These are phyloP conservation scores for Curvularia lunata DNA, from an alignment of 2,329 filamentous ascomycete genomes.

Conservation along the genomic window DNA sequence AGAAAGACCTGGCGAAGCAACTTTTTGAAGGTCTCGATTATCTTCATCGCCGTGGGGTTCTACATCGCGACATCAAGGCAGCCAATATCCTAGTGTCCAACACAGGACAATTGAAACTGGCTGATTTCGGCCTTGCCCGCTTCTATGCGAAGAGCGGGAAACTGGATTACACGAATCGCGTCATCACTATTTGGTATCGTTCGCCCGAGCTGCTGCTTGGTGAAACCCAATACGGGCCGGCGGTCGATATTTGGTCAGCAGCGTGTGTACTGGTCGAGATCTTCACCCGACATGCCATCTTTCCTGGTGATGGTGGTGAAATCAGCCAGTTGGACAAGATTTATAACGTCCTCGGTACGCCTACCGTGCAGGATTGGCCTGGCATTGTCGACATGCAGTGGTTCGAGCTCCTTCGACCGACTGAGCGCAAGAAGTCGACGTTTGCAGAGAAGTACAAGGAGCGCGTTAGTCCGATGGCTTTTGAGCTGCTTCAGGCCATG, in stretches of 20 bases:
- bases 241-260: slow-evolving; percentile 96
- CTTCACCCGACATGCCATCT: slow-evolving; percentile 91
- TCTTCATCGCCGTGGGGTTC: slow-evolving; percentile 87
- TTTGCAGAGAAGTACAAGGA: slow-evolving; percentile 86
- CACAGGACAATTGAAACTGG: slow-evolving; percentile 85
- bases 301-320: slow-evolving; percentile 94
- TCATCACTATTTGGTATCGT: slow-evolving; percentile 99
- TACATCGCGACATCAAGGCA: slow-evolving; percentile 97
- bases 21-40: slow-evolving; percentile 95
- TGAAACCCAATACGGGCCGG: slow-evolving; percentile 93
- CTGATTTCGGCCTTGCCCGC: slow-evolving; percentile 93
- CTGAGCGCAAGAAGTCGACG: slow-evolving; percentile 71
- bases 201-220: slow-evolving; percentile 92
- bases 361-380: slow-evolving; percentile 84
- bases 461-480: slow-evolving; percentile 77
- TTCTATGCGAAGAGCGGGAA: slow-evolving; percentile 94
- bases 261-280: slow-evolving; percentile 97
- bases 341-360: slow-evolving; percentile 90
- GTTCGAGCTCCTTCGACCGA: slow-evolving; percentile 89
- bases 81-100: slow-evolving; percentile 96
- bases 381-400: slow-evolving; percentile 92
- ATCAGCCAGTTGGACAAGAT: slow-evolving; percentile 96
- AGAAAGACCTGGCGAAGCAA: slow-evolving; percentile 91
- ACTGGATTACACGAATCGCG: slow-evolving; percentile 95
- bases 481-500: slow-evolving; percentile 82